Evolutionary conservation across 805 yeast genomes (phyloP).

Genomic region (Cyberlindnera maritima): DNA sequence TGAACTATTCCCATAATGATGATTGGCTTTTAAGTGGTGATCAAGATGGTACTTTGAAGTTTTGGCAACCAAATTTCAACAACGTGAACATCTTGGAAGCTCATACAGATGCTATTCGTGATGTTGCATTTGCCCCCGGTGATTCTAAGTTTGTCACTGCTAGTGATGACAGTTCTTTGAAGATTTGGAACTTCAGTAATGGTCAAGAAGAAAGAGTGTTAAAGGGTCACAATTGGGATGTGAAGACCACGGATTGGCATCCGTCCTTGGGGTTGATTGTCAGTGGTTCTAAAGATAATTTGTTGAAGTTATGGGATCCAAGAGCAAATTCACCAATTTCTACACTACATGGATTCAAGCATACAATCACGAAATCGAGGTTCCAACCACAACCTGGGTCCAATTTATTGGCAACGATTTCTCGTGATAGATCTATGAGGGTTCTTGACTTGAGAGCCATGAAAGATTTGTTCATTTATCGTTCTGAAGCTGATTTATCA

Average conservation of each 20-base stretch:
- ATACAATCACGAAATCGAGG: constrained; percentile 81
- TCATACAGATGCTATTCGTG: constrained; percentile 81
- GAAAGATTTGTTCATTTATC: constrained; percentile 69
- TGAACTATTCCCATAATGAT: constrained; percentile 82
- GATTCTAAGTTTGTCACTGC: constrained; percentile 92
- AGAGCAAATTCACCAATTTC: constrained; percentile 69
- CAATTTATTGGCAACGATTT: constrained; percentile 77
- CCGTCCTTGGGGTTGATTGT: constrained; percentile 81
- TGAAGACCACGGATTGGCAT: constrained; percentile 97
- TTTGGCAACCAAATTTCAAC: constrained; percentile 98
- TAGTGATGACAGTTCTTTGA: constrained; percentile 86
- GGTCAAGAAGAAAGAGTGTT: constrained; percentile 78
- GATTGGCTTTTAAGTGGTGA: constrained; percentile 96
- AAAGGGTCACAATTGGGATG: constrained; percentile 98
- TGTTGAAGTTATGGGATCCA: constrained; percentile 96
- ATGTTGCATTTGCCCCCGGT: constrained; percentile 83
- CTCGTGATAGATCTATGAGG: constrained; percentile 85
- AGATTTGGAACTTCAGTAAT: constrained; percentile 92
- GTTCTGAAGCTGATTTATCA: constrained; percentile 84
- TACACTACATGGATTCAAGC: constrained; percentile 89
- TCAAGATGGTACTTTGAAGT: constrained; percentile 86
- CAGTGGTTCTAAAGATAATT: constrained; percentile 92
- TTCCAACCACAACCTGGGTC: constrained; percentile 77
- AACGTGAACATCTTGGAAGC: constrained; percentile 82
- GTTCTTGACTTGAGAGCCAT: constrained; percentile 85